Evolutionary conservation across 331 rosid genomes (phyloP), one percentile per base, ranked within the genome.

Genomic region (Acacia concinna): DNA sequence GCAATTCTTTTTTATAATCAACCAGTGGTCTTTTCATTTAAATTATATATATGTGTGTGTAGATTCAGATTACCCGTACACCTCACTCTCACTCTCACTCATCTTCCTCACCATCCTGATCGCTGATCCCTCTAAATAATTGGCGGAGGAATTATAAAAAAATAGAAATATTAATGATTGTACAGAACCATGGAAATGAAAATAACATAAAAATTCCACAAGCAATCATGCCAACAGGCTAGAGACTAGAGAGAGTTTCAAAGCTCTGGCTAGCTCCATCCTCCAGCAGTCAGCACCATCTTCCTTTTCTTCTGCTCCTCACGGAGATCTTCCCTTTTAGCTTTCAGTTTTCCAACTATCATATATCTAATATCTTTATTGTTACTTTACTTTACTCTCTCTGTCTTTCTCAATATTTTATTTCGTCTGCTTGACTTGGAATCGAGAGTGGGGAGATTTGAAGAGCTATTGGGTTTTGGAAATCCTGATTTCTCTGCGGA

Each of bases 131-230:
- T 89, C 87, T 84, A 85, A 74, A 43, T 78, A 40, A 68, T 66
- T 74, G 84, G 87, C 88, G 89, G 91, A 77, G 90, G 69, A 80
- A 65, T 51, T 46, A 54, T 15, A 17, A 65, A 41, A 43, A 43
- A 75, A 54, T 9, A 44, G 30, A 14, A 49, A 3, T 11, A 11
- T 62, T 30, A 21, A 28, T 0, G 18, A 43, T 43, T 38, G 37
- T 27, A 25, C 64, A 23, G 32, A 57, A 57, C 64, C 63, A 23
- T 27, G 35, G n/a, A 28, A 28, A 60, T 59, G n/a, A 59, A 27
- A 59, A 60, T 28, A 5, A 60, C 20, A 60, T 60, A 28, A 60
- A 60, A 60, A 5, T 60, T 60, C 67, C 21, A 60, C 67, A 1
- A 14, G 38, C 67, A 60, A 60, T 60, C 4, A 60, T 60, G 67